Conservation (phyloP, 1,284 basidiomycete genomes). For the Ceratorhiza oryzae-sativae region DNA sequence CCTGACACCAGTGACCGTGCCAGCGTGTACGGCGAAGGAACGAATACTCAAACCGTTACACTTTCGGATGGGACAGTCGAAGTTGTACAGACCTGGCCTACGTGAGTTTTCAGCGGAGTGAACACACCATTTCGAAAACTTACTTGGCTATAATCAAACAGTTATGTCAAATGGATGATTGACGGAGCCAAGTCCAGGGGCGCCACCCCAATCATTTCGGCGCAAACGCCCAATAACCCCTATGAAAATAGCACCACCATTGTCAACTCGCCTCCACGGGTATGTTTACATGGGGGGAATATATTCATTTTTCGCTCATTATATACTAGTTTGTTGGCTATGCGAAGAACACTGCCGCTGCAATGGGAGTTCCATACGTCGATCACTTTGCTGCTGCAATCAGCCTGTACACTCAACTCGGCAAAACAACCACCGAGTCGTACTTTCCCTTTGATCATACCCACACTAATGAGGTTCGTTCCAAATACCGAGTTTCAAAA, state of each 20-base stretch:
- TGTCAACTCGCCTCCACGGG: conserved; percentile 49
- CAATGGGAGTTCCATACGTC: conserved; percentile 55
- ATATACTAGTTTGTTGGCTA: conserved; percentile 58
- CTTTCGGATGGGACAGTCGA: neutral
- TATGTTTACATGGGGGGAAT: conserved; percentile 5
- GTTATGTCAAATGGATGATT: conserved; percentile 40
- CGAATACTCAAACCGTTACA: conserved; percentile 3
- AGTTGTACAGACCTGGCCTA: too few relatives aligned
- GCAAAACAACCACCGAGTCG: conserved; percentile 53
- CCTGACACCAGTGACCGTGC: conserved; percentile 22
- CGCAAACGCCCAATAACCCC: conserved; percentile 58
- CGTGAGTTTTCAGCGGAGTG: too few relatives aligned
- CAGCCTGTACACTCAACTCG: conserved; percentile 56
- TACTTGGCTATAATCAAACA: conserved; percentile 35
- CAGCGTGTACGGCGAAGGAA: conserved; percentile 4
- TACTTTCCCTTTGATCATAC: conserved; percentile 60
- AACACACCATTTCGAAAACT: neutral
- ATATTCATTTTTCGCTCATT: too few relatives aligned
- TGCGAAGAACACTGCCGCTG: conserved; percentile 53
- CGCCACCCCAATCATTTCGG: conserved; percentile 58
- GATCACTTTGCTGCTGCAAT: too few relatives aligned
- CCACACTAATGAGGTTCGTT: conserved; percentile 55
- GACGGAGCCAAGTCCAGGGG: conserved; percentile 52
- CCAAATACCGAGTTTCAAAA: too few relatives aligned
- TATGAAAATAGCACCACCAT: conserved; percentile 53